Base-by-base conservation (phyloP, 2,329 filamentous ascomycete species). In the Sclerotinia spermophila region DNA sequence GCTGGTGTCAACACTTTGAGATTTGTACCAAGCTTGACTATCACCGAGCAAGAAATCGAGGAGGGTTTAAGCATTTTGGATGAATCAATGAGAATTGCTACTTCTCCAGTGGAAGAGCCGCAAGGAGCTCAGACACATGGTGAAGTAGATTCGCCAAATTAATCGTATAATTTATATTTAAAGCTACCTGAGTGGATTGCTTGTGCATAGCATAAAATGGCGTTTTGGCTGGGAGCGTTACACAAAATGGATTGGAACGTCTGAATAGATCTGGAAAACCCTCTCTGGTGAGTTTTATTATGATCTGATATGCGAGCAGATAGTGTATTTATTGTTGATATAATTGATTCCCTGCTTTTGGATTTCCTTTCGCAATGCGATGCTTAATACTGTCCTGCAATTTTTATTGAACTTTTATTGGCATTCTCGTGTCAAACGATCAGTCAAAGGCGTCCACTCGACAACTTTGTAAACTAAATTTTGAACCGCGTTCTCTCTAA, bases 1-100 rank as follows among this genome's bases (percentile, higher is more conserved):
- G 95, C 93, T 40, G 96, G 96, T 1, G 94, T 90, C 42, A 97
- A 98, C 79, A 97, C 94, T 13, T 82, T 99, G 75, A 86, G 96
- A 62, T 97, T 99, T 77, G 94, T 98, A 70, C 96, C 96, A 44
- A 92, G 93, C 72, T 82, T 99, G 78, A 89, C 90, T 8, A 92
- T 99, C 71, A 91, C 88, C 0, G 89, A 93, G 75, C 87, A 86
- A 38, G 92, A 97, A 85, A 96, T 98, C 74, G 84, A 89, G 75
- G 85, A 91, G 74, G 94, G 93, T 0, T 82, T 97, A 80, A 82
- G 83, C 56, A 94, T 97, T 68, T 79, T 98, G 72, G 91, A 90
- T 75, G 86, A 92, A 76, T 87, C 88, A 6, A 88, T 91, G 60
- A 72, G 65, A 19, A 71, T 75, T 48, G 75, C 73, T 24, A 53